These are phyloP conservation scores for Leccinellum rugosiceps DNA, from an alignment of 768 basidiomycete genomes.

Conservation along the genomic window DNA sequence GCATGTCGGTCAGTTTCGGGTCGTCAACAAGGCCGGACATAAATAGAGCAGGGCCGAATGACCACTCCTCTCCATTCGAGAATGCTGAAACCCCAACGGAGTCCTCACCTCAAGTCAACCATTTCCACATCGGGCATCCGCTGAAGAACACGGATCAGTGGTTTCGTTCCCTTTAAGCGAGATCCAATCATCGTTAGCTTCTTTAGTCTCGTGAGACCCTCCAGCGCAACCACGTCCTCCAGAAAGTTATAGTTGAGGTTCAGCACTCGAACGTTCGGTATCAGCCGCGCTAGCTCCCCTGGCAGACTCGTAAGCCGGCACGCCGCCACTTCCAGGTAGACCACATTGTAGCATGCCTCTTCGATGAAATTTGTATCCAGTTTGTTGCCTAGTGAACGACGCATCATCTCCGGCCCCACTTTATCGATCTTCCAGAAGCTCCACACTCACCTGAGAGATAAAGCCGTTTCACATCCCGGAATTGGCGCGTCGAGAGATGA, in stretches of 20 bases:
- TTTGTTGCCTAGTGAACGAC: conserved; percentile 61
- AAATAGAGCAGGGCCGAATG: neutral
- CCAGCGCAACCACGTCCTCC: conserved; percentile 64
- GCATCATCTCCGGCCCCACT: conserved; percentile 18
- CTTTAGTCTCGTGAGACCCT: conserved; percentile 69
- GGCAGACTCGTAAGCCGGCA: conserved; percentile 81
- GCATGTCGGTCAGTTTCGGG: conserved; percentile 26
- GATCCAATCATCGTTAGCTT: conserved; percentile 88
- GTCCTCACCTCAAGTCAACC: conserved; percentile 81
- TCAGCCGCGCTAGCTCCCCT: conserved; percentile 53
- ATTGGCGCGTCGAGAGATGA: conserved; percentile 52
- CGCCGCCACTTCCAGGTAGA: conserved; percentile 88
- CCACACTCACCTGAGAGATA: conserved; percentile 83
- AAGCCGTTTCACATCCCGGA: conserved; percentile 89
- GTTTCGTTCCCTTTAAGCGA: conserved; percentile 70
- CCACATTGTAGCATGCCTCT: conserved; percentile 82
- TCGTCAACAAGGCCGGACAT: conserved; percentile 8
- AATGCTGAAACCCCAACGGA: conserved; percentile 11
- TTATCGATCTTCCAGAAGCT: conserved; percentile 13
- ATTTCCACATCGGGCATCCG: conserved; percentile 80
- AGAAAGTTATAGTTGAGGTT: conserved; percentile 98
- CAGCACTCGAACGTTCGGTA: conserved; percentile 85
- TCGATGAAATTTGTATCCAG: conserved; percentile 57
- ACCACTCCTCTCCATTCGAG: conserved; percentile 1
- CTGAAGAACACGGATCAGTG: conserved; percentile 66